phyloP scores from a whole-genome alignment of 2,329 filamentous ascomycete species.

The Alternaria sp. region DNA sequence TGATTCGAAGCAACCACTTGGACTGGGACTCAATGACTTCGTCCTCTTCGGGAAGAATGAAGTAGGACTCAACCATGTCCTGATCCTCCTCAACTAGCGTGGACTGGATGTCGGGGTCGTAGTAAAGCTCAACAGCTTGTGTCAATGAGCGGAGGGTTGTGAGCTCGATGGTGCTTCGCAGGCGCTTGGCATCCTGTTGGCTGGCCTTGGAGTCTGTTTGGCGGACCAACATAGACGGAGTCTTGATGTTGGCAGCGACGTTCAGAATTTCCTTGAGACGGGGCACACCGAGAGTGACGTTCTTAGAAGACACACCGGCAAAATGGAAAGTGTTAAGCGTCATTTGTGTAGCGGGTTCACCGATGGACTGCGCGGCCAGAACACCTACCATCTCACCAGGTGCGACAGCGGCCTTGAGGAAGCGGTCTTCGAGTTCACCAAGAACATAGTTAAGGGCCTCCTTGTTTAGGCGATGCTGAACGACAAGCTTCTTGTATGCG shows the following conservation, averaged over 20 bases:
- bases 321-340: conserved; percentile 99
- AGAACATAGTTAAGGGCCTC: conserved; percentile 91
- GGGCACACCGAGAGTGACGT: conserved; percentile 97
- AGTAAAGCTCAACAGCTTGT: conserved; percentile 93
- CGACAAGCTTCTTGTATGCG: conserved; percentile 90
- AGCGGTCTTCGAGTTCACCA: conserved; percentile 87
- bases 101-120: conserved; percentile 85
- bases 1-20: conserved; percentile 92
- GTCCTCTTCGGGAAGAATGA: conserved; percentile 83
- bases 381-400: conserved; percentile 99
- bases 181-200: conserved; percentile 81
- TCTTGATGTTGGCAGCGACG: conserved; percentile 97
- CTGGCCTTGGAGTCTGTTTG: conserved; percentile 66
- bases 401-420: conserved; percentile 82
- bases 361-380: conserved; percentile 95
- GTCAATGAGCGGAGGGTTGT: conserved; percentile 92
- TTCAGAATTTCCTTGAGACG: conserved; percentile 99
- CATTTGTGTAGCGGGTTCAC: conserved; percentile 99
- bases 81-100: conserved; percentile 87
- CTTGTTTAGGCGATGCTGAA: conserved; percentile 84
- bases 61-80: conserved; percentile 97
- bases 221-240: conserved; percentile 94
- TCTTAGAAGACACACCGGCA: conserved; percentile 99
- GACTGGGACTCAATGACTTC: conserved; percentile 72
- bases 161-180: conserved; percentile 91